Conservation (phyloP, 2,329 filamentous ascomycete species). For the Lecanicillium sp. region DNA sequence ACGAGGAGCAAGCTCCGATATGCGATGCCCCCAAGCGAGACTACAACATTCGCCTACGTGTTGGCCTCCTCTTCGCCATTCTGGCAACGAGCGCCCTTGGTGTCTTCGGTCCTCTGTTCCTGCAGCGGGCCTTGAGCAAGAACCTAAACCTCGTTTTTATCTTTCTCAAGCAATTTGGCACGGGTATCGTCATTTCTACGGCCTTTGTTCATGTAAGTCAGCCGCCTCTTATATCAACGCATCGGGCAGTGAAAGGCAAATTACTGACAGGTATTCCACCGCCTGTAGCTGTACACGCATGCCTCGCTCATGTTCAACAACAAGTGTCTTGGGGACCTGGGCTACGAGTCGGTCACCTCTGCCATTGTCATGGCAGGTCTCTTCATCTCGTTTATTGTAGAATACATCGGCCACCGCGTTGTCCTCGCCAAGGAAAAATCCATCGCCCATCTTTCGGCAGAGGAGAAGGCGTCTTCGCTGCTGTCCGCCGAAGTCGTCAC, state of each 20-base stretch:
- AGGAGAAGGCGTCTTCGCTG: conserved; percentile 21
- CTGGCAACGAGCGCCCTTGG: conserved; percentile 61
- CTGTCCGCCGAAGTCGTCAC: conserved; percentile 46
- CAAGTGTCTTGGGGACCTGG: conserved; percentile 58
- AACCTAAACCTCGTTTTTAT: conserved; percentile 48
- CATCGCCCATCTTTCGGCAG: conserved; percentile 20
- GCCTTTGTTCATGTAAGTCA: conserved; percentile 60
- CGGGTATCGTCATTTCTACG: conserved; percentile 65
- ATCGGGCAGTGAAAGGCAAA: neutral
- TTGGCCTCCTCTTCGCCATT: conserved; percentile 68
- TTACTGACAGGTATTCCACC: neutral
- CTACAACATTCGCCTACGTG: conserved; percentile 62
- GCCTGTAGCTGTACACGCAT: conserved; percentile 62
- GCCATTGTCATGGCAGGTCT: conserved; percentile 69
- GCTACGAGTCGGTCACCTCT: conserved; percentile 63
- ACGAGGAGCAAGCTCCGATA: conserved; percentile 29
- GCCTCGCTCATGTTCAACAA: conserved; percentile 67
- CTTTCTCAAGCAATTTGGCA: conserved; percentile 67
- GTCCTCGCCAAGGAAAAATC: conserved; percentile 34
- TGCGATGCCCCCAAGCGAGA: conserved; percentile 45
- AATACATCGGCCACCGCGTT: conserved; percentile 59
- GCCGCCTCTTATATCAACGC: neutral
- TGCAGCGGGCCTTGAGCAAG: conserved; percentile 50
- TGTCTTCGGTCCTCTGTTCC: conserved; percentile 61
- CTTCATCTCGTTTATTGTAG: conserved; percentile 65